Conservation (phyloP, 805 yeast species). For the Schwanniomyces vanrijiae region DNA sequence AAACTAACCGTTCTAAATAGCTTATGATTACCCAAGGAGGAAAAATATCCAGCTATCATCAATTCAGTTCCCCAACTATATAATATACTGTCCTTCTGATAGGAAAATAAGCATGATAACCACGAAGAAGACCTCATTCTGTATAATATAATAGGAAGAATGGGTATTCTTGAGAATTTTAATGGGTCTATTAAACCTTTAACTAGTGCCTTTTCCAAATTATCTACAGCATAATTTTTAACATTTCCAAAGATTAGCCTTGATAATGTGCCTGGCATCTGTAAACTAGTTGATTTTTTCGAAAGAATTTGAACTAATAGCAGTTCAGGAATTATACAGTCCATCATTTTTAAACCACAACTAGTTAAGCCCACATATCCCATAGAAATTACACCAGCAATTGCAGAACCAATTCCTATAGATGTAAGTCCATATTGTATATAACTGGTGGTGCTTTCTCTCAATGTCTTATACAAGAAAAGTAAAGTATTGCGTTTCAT, state of each 20-base stretch:
- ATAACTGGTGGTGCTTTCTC: conserved; percentile 16
- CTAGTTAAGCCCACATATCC: conserved; percentile 39
- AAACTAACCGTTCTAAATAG: conserved; percentile 17
- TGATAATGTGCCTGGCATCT: conserved; percentile 6
- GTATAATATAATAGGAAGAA: conserved; percentile 39
- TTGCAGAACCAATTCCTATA: conserved; percentile 39
- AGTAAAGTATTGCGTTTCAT: conserved; percentile 29
- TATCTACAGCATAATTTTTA: conserved; percentile 18
- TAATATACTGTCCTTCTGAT: conserved; percentile 8
- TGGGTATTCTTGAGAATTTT: conserved; percentile 36
- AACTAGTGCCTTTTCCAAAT: conserved; percentile 29
- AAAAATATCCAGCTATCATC: conserved; percentile 35
- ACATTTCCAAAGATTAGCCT: conserved; percentile 11
- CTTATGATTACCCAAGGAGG: conserved; percentile 37
- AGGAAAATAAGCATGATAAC: conserved; percentile 24
- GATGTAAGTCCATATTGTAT: conserved; percentile 31
- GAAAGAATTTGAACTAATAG: conserved; percentile 26
- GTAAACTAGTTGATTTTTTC: conserved; percentile 6
- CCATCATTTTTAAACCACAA: conserved; percentile 38
- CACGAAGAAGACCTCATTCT: conserved; percentile 36
- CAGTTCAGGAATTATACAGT: conserved; percentile 33
- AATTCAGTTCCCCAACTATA: conserved; percentile 31
- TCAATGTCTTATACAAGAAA: conserved; percentile 15
- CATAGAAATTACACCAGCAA: conserved; percentile 39
- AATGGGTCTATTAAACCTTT: conserved; percentile 35